These are phyloP conservation scores for Fabrea salina DNA, from an alignment of 169 alveolate genomes.

Conservation along the genomic window DNA sequence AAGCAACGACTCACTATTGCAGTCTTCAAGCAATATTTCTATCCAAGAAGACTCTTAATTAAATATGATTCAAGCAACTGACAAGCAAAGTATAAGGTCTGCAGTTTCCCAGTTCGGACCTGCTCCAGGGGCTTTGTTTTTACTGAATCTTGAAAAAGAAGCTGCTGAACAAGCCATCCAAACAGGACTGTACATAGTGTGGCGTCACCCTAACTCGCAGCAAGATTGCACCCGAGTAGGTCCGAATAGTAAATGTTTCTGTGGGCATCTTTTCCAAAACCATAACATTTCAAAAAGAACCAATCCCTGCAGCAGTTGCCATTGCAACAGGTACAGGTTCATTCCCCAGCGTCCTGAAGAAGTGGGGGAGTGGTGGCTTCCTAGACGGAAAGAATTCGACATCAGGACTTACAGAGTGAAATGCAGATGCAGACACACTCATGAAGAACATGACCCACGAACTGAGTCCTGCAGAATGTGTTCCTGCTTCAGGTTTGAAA, in stretches of 20 bases:
- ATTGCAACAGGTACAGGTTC: slow-evolving; percentile 66
- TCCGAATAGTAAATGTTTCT: slow-evolving; percentile 83
- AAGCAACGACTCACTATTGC: no score
- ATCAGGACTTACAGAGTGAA: slow-evolving; percentile 73
- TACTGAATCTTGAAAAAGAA: slow-evolving; percentile 67
- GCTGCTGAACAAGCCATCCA: slow-evolving; percentile 76
- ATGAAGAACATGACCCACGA: slow-evolving; percentile 75
- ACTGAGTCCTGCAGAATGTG: slow-evolving; percentile 65
- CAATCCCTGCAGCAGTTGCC: slow-evolving; percentile 65
- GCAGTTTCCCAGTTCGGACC: slow-evolving; percentile 64
- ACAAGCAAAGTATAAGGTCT: slow-evolving; percentile 37
- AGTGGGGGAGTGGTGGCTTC: slow-evolving; percentile 85
- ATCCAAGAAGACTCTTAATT: no score
- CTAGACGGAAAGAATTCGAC: slow-evolving; percentile 79
- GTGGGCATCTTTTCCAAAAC: slow-evolving; percentile 83
- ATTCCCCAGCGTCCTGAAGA: slow-evolving; percentile 76
- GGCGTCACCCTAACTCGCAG: slow-evolving; percentile 62
- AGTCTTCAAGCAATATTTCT: no score
- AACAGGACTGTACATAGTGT: slow-evolving; percentile 69
- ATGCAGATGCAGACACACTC: slow-evolving; percentile 83
- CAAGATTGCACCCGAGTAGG: slow-evolving; percentile 83
- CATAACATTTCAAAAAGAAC: slow-evolving; percentile 57
- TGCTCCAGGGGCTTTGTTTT: slow-evolving; percentile 76
- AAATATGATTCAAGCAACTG: slow-evolving; percentile 44
- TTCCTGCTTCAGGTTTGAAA: slow-evolving; percentile 60